Evolutionary conservation across 1,284 basidiomycete genomes (phyloP).

Genomic region (Exobasidium rhododendri): DNA sequence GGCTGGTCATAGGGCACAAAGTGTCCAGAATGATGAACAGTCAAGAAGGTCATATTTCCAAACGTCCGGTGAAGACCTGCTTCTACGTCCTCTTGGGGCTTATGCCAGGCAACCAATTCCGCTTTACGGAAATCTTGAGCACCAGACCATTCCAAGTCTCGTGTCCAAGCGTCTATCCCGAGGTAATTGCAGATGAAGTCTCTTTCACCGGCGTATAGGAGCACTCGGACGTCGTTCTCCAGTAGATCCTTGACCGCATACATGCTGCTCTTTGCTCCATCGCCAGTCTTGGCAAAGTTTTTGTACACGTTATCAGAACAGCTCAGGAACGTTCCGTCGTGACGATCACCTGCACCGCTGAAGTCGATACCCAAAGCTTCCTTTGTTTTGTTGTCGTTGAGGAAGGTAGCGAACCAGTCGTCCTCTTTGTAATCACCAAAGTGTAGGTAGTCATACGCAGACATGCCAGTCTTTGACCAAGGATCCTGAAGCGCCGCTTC

Average conservation of each 20-base stretch:
- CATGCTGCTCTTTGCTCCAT: slow-evolving; percentile 43
- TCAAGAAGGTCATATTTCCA: slow-evolving; percentile 39
- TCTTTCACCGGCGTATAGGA: slow-evolving; percentile 40
- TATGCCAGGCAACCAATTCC: slow-evolving; percentile 34
- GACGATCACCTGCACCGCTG: slow-evolving; percentile 41
- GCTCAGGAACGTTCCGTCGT: slow-evolving; percentile 47
- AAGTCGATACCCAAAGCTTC: slow-evolving; percentile 40
- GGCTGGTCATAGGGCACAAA: slow-evolving; percentile 53
- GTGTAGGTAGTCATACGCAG: slow-evolving; percentile 49
- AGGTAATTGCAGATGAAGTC: slow-evolving; percentile 53
- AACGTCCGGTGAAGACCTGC: slow-evolving; percentile 6
- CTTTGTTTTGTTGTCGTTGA: slow-evolving; percentile 38
- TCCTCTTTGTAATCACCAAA: slow-evolving; percentile 42
- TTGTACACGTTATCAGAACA: slow-evolving; percentile 48
- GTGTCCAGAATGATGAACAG: slow-evolving; percentile 45
- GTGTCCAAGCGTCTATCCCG: slow-evolving; percentile 43
- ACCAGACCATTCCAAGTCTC: slow-evolving; percentile 39
- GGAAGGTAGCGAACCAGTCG: slow-evolving; percentile 43
- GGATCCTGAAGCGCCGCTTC: slow-evolving; percentile 35
- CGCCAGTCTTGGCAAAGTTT: slow-evolving; percentile 48
- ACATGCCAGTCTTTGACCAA: slow-evolving; percentile 36
- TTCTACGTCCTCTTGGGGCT: slow-evolving; percentile 12
- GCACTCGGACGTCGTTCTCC: slow-evolving; percentile 34
- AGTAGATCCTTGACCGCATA: slow-evolving; percentile 42
- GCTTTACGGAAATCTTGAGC: slow-evolving; percentile 32